phyloP scores from a whole-genome alignment of 2,329 filamentous ascomycete species.

The Calcarisporium arbuscula region DNA sequence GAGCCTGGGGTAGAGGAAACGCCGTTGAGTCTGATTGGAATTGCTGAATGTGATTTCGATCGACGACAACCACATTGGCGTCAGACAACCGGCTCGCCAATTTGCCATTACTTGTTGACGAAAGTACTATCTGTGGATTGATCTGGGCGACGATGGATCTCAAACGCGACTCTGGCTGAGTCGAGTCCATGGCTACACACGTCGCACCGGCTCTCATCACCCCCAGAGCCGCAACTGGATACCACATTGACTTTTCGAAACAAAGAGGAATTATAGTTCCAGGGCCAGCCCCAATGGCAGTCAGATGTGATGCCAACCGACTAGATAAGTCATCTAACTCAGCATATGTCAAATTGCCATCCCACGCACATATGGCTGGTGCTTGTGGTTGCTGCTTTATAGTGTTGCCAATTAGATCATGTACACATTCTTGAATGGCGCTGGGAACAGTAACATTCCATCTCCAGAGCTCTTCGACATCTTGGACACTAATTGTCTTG shows the following conservation, averaged over 20 bases:
- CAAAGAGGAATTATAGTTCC: slow-evolving; percentile 17
- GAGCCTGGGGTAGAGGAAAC: slow-evolving; percentile 7
- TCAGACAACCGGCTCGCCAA: slow-evolving; percentile 6
- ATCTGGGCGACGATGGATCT: slow-evolving; percentile 12
- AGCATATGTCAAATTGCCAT: slow-evolving; percentile 30
- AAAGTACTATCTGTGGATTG: slow-evolving; percentile 13
- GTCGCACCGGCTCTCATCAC: slow-evolving; percentile 18
- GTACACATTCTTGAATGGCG: slow-evolving; percentile 12
- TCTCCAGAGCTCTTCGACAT: slow-evolving; percentile 14
- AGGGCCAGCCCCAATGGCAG: slow-evolving; percentile 16
- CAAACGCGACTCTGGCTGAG: slow-evolving; percentile 12
- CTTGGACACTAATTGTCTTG: slow-evolving; percentile 7
- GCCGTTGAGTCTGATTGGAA: background rate
- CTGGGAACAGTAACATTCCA: slow-evolving; percentile 12
- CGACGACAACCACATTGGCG: slow-evolving; percentile 1
- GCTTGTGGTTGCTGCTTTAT: slow-evolving; percentile 11
- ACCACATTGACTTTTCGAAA: slow-evolving; percentile 20
- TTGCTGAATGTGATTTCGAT: background rate
- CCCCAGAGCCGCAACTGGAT: slow-evolving; percentile 15
- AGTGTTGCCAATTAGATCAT: slow-evolving; percentile 10
- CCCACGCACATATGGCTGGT: slow-evolving; percentile 18
- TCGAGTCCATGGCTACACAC: slow-evolving; percentile 19
- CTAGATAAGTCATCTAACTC: slow-evolving; percentile 21
- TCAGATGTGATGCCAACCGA: slow-evolving; percentile 10
- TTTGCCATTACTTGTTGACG: slow-evolving; percentile 8